phyloP scores from a whole-genome alignment of 371 early-diverging fungal genomes.

The Capillidium heterosporum region DNA sequence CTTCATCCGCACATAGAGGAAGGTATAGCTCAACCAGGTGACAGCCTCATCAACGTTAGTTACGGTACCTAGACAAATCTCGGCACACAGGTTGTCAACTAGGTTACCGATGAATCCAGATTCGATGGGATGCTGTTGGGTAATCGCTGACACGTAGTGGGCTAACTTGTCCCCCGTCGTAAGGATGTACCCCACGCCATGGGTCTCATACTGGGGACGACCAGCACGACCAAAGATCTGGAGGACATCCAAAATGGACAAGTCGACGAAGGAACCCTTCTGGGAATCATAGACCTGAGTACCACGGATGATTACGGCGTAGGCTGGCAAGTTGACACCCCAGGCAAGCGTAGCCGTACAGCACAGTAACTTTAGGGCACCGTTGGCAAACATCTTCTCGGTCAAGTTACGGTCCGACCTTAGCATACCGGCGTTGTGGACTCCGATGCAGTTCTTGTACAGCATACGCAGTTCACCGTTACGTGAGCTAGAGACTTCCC shows the following conservation, averaged over 20 bases:
- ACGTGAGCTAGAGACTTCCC: conserved; percentile 35
- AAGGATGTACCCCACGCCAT: conserved; percentile 79
- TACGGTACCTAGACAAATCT: conserved; percentile 89
- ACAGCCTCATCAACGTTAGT: conserved; percentile 86
- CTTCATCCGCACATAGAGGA: conserved; percentile 90
- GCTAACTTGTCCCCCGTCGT: conserved; percentile 81
- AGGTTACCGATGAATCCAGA: conserved; percentile 70
- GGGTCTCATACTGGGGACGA: conserved; percentile 84
- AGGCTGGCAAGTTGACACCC: conserved; percentile 99
- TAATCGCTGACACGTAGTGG: conserved; percentile 90
- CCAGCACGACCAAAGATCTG: conserved; percentile 99
- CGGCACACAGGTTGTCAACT: conserved; percentile 92
- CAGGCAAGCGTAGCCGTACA: conserved; percentile 99
- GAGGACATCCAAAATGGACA: conserved; percentile 88
- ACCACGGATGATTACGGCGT: conserved; percentile 97
- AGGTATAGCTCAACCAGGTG: conserved; percentile 95
- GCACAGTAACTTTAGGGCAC: conserved; percentile 78
- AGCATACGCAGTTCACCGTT: conserved; percentile 79
- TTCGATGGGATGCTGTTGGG: conserved; percentile 94
- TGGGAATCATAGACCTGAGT: conserved; percentile 92
- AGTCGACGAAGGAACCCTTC: conserved; percentile 79
- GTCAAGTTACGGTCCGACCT: conserved; percentile 73
- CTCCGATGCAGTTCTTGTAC: conserved; percentile 68
- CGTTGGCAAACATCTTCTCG: conserved; percentile 83
- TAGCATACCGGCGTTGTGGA: conserved; percentile 98